Evolutionary conservation across 192 early-diverging fungal species (phyloP).

Genomic region (Coemansia erecta): DNA sequence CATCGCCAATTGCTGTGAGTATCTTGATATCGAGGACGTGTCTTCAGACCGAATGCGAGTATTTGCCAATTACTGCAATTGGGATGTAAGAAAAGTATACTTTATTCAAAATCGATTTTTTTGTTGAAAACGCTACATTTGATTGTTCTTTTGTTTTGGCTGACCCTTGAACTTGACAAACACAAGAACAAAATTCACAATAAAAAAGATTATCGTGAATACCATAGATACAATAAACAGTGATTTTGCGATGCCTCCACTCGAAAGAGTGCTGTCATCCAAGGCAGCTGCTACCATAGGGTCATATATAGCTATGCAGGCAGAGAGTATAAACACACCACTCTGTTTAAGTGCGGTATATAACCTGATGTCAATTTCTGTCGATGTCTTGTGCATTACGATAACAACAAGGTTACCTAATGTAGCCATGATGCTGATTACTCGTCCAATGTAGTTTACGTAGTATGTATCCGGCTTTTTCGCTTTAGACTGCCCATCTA

Average conservation of each 20-base stretch:
- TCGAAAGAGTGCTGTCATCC: neutral
- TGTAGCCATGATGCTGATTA: neutral
- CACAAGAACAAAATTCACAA: too few species aligned
- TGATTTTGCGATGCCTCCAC: neutral
- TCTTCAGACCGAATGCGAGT: too few species aligned
- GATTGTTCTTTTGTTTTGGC: too few species aligned
- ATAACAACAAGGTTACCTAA: neutral
- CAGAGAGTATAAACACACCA: conserved; percentile 3
- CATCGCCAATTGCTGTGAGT: too few species aligned
- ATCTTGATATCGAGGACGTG: too few species aligned
- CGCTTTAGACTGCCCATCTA: conserved; percentile 1
- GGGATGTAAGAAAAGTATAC: too few species aligned
- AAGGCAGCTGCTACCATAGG: neutral
- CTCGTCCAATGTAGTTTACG: conserved; percentile 1
- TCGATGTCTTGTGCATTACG: neutral
- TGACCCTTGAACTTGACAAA: too few species aligned
- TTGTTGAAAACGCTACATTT: too few species aligned
- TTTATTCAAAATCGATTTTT: too few species aligned
- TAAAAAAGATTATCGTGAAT: too few species aligned
- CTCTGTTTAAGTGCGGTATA: neutral
- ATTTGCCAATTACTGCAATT: too few species aligned
- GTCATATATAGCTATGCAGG: neutral
- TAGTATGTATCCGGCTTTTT: neutral
- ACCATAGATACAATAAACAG: too few species aligned
- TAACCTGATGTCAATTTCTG: neutral